Evolutionary conservation across 768 basidiomycete genomes (phyloP).

Genomic region (Daedalea quercina): DNA sequence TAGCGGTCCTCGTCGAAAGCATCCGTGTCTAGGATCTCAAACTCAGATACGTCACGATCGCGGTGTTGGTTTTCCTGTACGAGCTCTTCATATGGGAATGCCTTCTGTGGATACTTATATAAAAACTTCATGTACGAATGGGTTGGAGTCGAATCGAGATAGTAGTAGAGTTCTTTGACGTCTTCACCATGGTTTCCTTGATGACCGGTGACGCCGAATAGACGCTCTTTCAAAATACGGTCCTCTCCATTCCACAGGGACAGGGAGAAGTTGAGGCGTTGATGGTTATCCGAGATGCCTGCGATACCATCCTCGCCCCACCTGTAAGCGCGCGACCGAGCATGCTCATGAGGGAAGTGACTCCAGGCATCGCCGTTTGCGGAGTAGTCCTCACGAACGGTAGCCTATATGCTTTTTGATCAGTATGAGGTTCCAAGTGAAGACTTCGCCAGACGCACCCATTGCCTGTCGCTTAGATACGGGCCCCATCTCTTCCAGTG

Average conservation of each 20-base stretch:
- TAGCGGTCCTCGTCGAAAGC: slow-evolving; percentile 89
- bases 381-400: slow-evolving; percentile 98
- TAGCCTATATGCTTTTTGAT: slow-evolving; percentile 52
- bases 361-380: slow-evolving; percentile 93
- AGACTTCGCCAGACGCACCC: slow-evolving; percentile 49
- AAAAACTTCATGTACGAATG: slow-evolving; percentile 99
- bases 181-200: slow-evolving; percentile 99
- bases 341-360: slow-evolving; percentile 91
- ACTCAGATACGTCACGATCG: slow-evolving; percentile 82
- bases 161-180: slow-evolving; percentile 98
- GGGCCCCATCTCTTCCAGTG: slow-evolving; percentile 99
- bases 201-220: slow-evolving; percentile 94
- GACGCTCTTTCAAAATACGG: slow-evolving; percentile 90
- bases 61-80: slow-evolving; percentile 80
- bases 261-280: slow-evolving; percentile 84
- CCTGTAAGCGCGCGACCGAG: slow-evolving; percentile 89
- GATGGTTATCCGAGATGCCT: slow-evolving; percentile 96
- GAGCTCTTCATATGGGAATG: slow-evolving; percentile 91
- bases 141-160: slow-evolving; percentile 96
- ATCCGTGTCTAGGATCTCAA: slow-evolving; percentile 90
- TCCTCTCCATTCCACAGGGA: slow-evolving; percentile 95
- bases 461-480: slow-evolving; percentile 94
- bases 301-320: slow-evolving; percentile 99
- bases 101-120: slow-evolving; percentile 95
- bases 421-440: background rate